Evolutionary conservation across 306 rosid genomes (phyloP), one percentile per base, ranked within the genome.

Genomic region (Vigna mungo): DNA sequence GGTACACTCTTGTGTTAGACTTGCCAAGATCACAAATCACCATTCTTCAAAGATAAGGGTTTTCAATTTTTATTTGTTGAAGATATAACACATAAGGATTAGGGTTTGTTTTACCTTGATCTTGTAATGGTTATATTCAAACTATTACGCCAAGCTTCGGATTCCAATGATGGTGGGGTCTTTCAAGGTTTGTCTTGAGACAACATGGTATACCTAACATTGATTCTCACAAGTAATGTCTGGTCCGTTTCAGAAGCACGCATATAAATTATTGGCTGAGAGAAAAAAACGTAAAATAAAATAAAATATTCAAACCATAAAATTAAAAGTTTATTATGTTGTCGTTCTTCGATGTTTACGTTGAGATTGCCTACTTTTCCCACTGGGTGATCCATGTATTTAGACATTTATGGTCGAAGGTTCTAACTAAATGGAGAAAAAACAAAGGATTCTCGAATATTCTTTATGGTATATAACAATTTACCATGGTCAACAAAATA

Each of bases 1-100:
- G 46, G 59, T 20, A 32, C 67, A 48, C 78, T 69, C 71, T 65
- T 68, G 48, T 51, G 52, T 32, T 51, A 46, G 82, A 78, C 83
- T 72, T 37, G 65, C 9, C 23, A 41, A 2, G 3, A 11, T 36
- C 11, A 37, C 69, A 66, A 66, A 41, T 41, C 17, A 3, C 12
- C 64, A 11, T 27, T 10, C 64, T 16, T 2, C 39, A 21, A 25
- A 10, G 32, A 30, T 54, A 63, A 71, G 12, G 64, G 17, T 48
- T 13, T 15, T 36, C 39, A 5, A 7, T 9, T 2, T 5, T 51
- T n/a, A 8, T 51, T n/a, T 14, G 53, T 48, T 48, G 53, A 48
- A 51, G 10, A 51, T 6, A 3, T 34, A 23, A 34, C 44, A 60
- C 55, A 49, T 48, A 52, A 63, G 17, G 49, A 4, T 34, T 34